Conservation (phyloP, 192 early-diverging fungal species). For the Podila minutissima region DNA sequence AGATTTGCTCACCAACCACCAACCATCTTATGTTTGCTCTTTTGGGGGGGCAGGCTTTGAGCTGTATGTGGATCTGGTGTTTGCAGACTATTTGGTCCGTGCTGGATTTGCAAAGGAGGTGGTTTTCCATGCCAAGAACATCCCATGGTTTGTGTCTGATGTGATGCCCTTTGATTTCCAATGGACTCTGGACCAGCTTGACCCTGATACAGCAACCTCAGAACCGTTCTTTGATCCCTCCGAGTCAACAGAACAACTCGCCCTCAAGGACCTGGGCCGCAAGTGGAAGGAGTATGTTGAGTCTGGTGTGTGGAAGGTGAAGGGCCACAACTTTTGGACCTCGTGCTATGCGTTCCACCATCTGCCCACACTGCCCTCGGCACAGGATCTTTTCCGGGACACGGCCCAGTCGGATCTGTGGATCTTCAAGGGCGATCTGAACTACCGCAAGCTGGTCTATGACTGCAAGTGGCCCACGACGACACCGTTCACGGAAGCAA, state of each 20-base stretch:
- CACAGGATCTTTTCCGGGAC: conserved; percentile 70
- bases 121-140: conserved; percentile 86
- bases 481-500: conserved; percentile 84
- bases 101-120: conserved; percentile 70
- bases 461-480: conserved; percentile 88
- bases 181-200: conserved; percentile 63
- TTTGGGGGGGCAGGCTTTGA: conserved; percentile 77
- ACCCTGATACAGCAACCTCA: background rate
- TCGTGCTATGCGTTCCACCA: conserved; percentile 84
- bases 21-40: background rate
- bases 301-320: conserved; percentile 71
- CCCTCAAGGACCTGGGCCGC: conserved; percentile 61
- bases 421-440: conserved; percentile 97
- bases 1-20: no score
- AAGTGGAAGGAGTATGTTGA: conserved; percentile 77
- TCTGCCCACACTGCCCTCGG: conserved; percentile 64
- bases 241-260: conserved; percentile 40
- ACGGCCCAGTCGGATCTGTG: conserved; percentile 68
- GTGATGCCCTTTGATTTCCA: conserved; percentile 86
- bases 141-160: conserved; percentile 98
- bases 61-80: conserved; percentile 85
- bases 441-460: conserved; percentile 95
- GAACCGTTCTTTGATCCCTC: conserved; percentile 47
- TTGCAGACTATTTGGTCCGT: conserved; percentile 86
- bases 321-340: conserved; percentile 87